Evolutionary conservation across 1,284 basidiomycete genomes (phyloP).

Genomic region (Pseudozyma flocculosa): DNA sequence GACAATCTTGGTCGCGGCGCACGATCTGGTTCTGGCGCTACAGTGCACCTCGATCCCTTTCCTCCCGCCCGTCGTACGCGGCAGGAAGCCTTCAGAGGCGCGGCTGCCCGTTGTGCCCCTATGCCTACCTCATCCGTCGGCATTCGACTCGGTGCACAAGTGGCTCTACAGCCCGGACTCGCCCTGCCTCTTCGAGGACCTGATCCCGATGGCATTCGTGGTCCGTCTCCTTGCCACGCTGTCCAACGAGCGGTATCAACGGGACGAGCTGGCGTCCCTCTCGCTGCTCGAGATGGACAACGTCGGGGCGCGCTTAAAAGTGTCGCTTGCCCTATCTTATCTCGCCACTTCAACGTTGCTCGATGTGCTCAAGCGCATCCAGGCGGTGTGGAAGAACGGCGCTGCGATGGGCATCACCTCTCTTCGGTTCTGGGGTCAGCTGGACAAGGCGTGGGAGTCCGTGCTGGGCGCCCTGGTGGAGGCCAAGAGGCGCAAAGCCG

Average conservation of each 20-base stretch:
- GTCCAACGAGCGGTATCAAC: too few relatives aligned
- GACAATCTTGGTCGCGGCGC: slow-evolving; percentile 21
- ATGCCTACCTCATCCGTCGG: slow-evolving; percentile 13
- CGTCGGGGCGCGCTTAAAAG: too few relatives aligned
- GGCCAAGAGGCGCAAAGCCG: slow-evolving; percentile 6
- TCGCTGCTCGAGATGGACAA: neutral
- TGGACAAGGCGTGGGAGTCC: slow-evolving; percentile 30
- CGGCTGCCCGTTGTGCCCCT: slow-evolving; percentile 17
- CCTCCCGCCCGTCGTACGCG: slow-evolving; percentile 7
- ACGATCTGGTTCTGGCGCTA: slow-evolving; percentile 21
- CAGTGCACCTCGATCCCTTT: slow-evolving; percentile 39
- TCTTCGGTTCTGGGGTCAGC: slow-evolving; percentile 19
- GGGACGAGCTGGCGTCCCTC: too few relatives aligned
- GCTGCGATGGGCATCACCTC: slow-evolving; percentile 31
- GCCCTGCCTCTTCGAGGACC: slow-evolving; percentile 20
- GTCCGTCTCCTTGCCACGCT: slow-evolving; percentile 11
- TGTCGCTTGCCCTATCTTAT: slow-evolving; percentile 12
- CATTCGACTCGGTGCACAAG: slow-evolving; percentile 20
- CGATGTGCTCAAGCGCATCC: slow-evolving; percentile 19
- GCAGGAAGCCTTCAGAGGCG: slow-evolving; percentile 3
- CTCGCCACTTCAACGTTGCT: slow-evolving; percentile 20
- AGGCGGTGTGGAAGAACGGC: slow-evolving; percentile 36
- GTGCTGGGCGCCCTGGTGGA: slow-evolving; percentile 20
- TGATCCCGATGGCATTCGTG: slow-evolving; percentile 28
- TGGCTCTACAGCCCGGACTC: slow-evolving; percentile 30